These are phyloP conservation scores for Inga leiocalycina DNA, from an alignment of 306 rosid genomes.

Conservation along the genomic window DNA sequence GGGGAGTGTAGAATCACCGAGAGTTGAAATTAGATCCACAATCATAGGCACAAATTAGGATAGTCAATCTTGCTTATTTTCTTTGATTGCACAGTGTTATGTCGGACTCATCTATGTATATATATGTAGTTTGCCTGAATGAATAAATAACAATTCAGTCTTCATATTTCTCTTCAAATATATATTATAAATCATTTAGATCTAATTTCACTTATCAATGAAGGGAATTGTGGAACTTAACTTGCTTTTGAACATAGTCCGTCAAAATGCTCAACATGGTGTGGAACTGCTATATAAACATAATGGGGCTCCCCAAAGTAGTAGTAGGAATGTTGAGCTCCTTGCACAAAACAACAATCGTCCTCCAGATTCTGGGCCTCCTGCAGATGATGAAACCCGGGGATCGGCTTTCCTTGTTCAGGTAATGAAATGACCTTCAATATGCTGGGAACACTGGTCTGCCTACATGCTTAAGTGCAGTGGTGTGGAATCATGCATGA, in stretches of 20 bases:
- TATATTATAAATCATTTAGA: constrained; percentile 28
- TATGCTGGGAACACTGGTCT: constrained; percentile 19
- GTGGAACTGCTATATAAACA: constrained; percentile 39
- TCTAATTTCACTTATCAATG: constrained; percentile 33
- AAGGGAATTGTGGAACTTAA: constrained; percentile 41
- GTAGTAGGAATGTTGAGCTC: constrained; percentile 39
- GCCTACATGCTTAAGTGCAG: constrained; percentile 19
- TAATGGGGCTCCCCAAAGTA: constrained; percentile 33
- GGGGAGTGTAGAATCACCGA: too few relatives aligned
- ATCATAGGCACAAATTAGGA: too few relatives aligned
- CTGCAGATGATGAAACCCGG: constrained; percentile 56
- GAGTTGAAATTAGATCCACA: too few relatives aligned
- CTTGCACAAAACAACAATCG: constrained; percentile 38
- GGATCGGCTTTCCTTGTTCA: constrained; percentile 85
- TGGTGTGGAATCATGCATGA: background rate
- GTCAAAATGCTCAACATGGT: constrained; percentile 50
- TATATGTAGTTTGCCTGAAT: too few relatives aligned
- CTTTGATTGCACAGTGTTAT: too few relatives aligned
- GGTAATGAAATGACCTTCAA: constrained; percentile 45
- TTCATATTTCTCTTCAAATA: too few relatives aligned
- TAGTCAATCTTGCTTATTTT: too few relatives aligned
- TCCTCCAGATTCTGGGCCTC: constrained; percentile 41
- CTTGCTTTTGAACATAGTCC: constrained; percentile 39
- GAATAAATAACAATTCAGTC: too few relatives aligned
- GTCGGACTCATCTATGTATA: too few relatives aligned